Base-by-base conservation (phyloP, 495 filamentous ascomycete species). In the Trichoderma virens region DNA sequence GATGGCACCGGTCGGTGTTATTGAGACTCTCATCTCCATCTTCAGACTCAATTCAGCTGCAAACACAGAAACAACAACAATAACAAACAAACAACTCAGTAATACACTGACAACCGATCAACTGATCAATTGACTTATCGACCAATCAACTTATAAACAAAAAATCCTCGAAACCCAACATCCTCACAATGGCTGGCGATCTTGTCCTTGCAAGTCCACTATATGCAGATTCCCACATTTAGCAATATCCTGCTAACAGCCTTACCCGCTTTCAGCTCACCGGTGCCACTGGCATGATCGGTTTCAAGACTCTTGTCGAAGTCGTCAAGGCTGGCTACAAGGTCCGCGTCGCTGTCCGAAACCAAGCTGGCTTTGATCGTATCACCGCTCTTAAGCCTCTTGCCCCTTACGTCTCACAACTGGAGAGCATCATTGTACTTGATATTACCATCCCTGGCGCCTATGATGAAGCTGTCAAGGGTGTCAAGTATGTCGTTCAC, bases 401-500 rank as follows among this genome's bases (percentile, higher is more conserved):
- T 30, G 51, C 47, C 35, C 69, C 69, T n/a, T 62, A 65, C 8
- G 16, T 69, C 45, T 43, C 34, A n/a, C 35, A 43, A 14, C 68
- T 78, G 1, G 62, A 64, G n/a, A 75, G 76, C 59, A 54, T 68
- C 47, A 65, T 76, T 27, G 70, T 83, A 2, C 73, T 78, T 27
- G 77, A 82, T 64, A 71, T 81, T 23, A 27, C 72, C 1, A 68
- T 69, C 5, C 59, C 70, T 2, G 71, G 68, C n/a, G 75, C 74
- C 20, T 81, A 76, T 66, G 71, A 78, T 47, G 69, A 76, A 38
- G 76, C 73, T 18, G 72, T 80, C 30, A 70, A 75, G 41, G 77
- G 69, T 18, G 76, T 77, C 0, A 74, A 69, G 32, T 75, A 73
- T 61, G 68, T 80, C 61, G 70, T 82, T 47, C 80, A 83, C 60